Base-by-base conservation (phyloP, 192 early-diverging fungal genomes). In the Coemansia sp. region DNA sequence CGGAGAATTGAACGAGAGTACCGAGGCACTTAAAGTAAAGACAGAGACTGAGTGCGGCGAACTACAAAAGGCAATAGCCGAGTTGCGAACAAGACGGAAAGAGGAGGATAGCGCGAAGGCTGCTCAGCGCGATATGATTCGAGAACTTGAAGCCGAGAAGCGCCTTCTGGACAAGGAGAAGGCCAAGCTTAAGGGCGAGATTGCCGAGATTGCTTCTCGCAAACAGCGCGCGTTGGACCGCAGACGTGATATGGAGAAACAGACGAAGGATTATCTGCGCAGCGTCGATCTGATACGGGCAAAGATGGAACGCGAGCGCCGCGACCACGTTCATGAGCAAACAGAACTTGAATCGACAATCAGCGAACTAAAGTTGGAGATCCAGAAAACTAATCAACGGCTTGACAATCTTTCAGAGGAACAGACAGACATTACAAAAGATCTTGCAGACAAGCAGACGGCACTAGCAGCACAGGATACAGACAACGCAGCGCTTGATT, bases 141-240 rank as follows among this genome's bases (percentile, higher is more conserved):
- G 72, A 53, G 64, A 68, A 50, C 62, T 80, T 25, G 77, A 80
- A 55, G 62, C 68, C 1, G 68, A 74, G 39, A 80, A 80, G 54
- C 77, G 77, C 54, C 54, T 46, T 30, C 36, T 74, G 60, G 77
- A 80, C 27, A 67, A 63, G 42, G 72, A 67, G 8, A 67, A 64
- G 55, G 21, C 62, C 0, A 66, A 55, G 21, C 63, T 80, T 22
- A 52, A 67, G 25, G 68, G 54, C 20, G 68, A 64, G 10, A 74
- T 80, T 51, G 29, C 65, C 10, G 69, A 67, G 24, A 66, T 66
- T 6, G 64, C 42, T 32, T 33, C 61, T 9, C 67, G 65, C 57
- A 68, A 65, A 59, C 67, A 74, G 59, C 68, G 59, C n/a, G 64
- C 66, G 23, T 53, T 68, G 31, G 68, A 80, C 0, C 54, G 57